Evolutionary conservation across 1,284 basidiomycete species (phyloP).

Genomic region (Cystobasidiaceae sp.): DNA sequence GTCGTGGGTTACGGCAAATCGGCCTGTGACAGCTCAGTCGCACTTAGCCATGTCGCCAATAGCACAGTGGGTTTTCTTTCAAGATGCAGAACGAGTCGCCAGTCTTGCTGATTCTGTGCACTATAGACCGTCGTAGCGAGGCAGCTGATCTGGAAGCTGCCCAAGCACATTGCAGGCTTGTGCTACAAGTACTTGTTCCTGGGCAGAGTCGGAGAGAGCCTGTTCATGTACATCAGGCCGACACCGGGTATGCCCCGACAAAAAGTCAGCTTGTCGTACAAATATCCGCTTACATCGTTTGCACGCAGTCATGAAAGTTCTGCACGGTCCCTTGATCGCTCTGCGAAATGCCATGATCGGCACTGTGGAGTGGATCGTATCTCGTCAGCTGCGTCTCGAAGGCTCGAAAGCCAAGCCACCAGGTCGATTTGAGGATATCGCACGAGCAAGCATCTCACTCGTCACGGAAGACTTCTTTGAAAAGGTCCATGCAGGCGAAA

Average conservation of each 20-base stretch:
- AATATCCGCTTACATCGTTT: neutral
- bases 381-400: constrained; percentile 36
- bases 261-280: constrained; percentile 30
- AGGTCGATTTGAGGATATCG: constrained; percentile 40
- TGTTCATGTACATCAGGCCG: constrained; percentile 41
- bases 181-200: constrained; percentile 41
- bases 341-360: constrained; percentile 40
- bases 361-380: constrained; percentile 37
- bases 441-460: constrained; percentile 39
- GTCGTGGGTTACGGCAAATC: constrained; percentile 42
- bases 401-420: constrained; percentile 36
- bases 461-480: constrained; percentile 41
- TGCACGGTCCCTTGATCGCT: constrained; percentile 9
- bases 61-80: constrained; percentile 9
- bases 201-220: constrained; percentile 39
- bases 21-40: constrained; percentile 41
- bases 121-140: constrained; percentile 38
- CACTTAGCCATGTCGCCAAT: constrained; percentile 31
- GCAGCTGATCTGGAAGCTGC: constrained; percentile 42
- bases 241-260: constrained; percentile 37
- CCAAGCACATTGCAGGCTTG: constrained; percentile 36
- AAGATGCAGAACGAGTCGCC: neutral
- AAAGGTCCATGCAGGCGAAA: constrained; percentile 35
- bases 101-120: neutral
- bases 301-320: constrained; percentile 15